Conservation (phyloP, 768 basidiomycete genomes). For the Leucogyrophana mollusca region DNA sequence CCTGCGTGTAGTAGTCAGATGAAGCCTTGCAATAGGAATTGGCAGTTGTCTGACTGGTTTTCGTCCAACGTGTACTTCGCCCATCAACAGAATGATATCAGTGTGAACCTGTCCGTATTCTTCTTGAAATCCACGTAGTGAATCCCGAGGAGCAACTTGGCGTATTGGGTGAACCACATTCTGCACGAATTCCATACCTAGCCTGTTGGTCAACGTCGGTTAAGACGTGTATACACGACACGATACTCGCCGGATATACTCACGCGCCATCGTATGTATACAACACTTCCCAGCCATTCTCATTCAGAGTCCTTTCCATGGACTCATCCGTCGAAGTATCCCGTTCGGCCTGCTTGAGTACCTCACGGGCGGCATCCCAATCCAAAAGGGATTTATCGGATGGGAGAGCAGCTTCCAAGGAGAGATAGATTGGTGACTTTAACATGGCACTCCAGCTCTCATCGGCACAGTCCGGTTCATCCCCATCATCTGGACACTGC, state of each 20-base stretch:
- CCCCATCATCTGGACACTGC: constrained; percentile 18
- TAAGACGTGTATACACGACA: not conserved
- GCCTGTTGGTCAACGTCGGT: constrained; percentile 24
- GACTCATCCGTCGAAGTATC: constrained; percentile 24
- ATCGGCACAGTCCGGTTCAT: constrained; percentile 2
- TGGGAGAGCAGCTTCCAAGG: constrained; percentile 15
- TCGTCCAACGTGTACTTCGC: constrained; percentile 36
- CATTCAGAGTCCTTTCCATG: constrained; percentile 30
- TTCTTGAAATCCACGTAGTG: constrained; percentile 37
- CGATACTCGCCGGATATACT: constrained; percentile 16
- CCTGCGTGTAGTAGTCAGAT: constrained; percentile 16
- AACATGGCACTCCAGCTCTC: constrained; percentile 11
- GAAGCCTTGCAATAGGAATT: not conserved
- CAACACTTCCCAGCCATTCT: constrained; percentile 40
- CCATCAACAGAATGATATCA: constrained; percentile 38
- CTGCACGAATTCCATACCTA: constrained; percentile 36
- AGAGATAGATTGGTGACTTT: constrained; percentile 14
- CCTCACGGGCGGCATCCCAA: constrained; percentile 22
- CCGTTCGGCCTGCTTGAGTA: constrained; percentile 17
- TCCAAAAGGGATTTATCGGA: constrained; percentile 13
- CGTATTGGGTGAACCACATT: constrained; percentile 33
- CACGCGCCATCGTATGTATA: constrained; percentile 41
- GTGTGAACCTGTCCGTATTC: constrained; percentile 32
- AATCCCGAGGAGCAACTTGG: constrained; percentile 31
- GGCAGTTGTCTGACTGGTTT: constrained; percentile 33